Conservation (phyloP, 768 basidiomycete species). For the Boletus sp. region DNA sequence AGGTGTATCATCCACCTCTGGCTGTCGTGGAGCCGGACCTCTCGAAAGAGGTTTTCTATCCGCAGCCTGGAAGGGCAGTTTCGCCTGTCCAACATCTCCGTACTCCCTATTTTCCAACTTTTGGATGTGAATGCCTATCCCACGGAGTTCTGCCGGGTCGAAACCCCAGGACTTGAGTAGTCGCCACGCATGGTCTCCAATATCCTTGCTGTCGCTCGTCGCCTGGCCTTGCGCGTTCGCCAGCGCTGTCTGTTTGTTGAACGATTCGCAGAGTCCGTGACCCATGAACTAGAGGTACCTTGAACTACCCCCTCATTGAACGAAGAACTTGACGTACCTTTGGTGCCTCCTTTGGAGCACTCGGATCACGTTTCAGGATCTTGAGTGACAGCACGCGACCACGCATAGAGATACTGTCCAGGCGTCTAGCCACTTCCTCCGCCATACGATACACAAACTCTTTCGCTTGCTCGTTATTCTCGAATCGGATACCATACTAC, state of each 20-base stretch:
- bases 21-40: not conserved
- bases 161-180: constrained; percentile 72
- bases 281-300: constrained; percentile 70
- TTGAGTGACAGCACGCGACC: constrained; percentile 83
- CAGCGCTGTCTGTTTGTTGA: constrained; percentile 70
- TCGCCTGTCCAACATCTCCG: constrained; percentile 53
- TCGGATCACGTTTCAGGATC: constrained; percentile 82
- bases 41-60: constrained; percentile 3
- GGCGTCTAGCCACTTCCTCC: constrained; percentile 67
- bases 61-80: constrained; percentile 53
- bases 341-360: constrained; percentile 84
- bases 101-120: constrained; percentile 65
- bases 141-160: constrained; percentile 84
- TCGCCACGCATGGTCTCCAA: constrained; percentile 77
- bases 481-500: constrained; percentile 95
- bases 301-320: not conserved
- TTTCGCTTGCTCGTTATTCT: constrained; percentile 77
- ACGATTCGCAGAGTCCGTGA: constrained; percentile 81
- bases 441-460: constrained; percentile 76
- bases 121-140: constrained; percentile 87
- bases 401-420: constrained; percentile 65
- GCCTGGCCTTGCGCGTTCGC: constrained; percentile 59
- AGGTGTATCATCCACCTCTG: constrained; percentile 6
- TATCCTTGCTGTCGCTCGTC: constrained; percentile 68
- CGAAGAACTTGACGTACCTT: constrained; percentile 54